A percentile compares a stretch with the other conserved stretches of the same genome.
Conservation (phyloP, 768 basidiomycete genomes). For the Hortiboletus flavorubellus region DNA sequence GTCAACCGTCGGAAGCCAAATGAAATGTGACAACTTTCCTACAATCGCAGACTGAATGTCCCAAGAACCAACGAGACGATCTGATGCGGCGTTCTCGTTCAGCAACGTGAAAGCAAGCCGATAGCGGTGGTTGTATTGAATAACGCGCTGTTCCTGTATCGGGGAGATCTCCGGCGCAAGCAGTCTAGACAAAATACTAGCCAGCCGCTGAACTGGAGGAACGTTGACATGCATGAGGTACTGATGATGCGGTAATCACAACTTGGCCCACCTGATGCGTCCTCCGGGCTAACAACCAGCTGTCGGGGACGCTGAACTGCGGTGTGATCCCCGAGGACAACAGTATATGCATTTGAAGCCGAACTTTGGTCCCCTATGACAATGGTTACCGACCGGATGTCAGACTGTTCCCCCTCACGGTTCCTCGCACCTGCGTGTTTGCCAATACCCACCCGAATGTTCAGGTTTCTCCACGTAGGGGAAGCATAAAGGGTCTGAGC, state of each 20-base stretch:
- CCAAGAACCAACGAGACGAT: conserved; percentile 63
- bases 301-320: conserved; percentile 20
- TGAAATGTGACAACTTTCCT: conserved; percentile 44
- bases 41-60: conserved; percentile 61
- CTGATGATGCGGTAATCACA: neutral
- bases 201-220: conserved; percentile 37
- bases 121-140: conserved; percentile 78
- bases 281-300: conserved; percentile 19
- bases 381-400: conserved; percentile 4
- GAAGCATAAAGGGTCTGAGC: conserved; percentile 12
- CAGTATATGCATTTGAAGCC: conserved; percentile 18
- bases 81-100: conserved; percentile 81
- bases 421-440: conserved; percentile 35
- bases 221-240: conserved; percentile 13
- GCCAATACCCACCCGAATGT: conserved; percentile 32
- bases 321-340: conserved; percentile 25
- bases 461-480: conserved; percentile 44
- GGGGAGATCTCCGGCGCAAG: conserved; percentile 44
- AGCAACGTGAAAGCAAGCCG: conserved; percentile 90
- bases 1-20: conserved; percentile 17
- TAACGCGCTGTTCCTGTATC: conserved; percentile 48
- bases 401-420: neutral
- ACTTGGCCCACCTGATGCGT: conserved; percentile 29
- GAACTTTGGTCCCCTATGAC: conserved; percentile 12
- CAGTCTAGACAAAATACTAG: conserved; percentile 37